Evolutionary conservation across 2,329 filamentous ascomycete species (phyloP), one percentile per base, ranked within the genome.

Genomic region (Colletotrichum lini): DNA sequence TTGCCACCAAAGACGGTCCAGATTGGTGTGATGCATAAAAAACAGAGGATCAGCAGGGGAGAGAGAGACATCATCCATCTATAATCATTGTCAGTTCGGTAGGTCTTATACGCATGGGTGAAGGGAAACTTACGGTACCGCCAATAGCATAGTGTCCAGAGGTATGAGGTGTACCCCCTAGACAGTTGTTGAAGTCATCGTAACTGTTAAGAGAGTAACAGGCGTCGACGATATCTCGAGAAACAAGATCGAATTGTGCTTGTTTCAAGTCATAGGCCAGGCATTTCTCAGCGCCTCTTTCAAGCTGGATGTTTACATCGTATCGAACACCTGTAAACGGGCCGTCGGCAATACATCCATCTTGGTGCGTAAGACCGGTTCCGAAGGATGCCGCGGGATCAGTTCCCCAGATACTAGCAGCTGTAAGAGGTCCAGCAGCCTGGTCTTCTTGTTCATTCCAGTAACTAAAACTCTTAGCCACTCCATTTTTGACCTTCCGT

Each of bases 351-450:
- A 78, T 67, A 23, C 77, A 78, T 10, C 75, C 66, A 40, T 71
- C 44, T 35, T 18, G 61, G 21, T 65, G 45, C 16, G 73, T 73
- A 15, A 67, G 71, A 26, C 75, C 58, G 8, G 75, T 77, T 16
- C 80, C 80, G 62, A 82, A 82, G 15, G 50, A 56, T 16, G 67
- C 9, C 77, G 80, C n/a, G 74, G 75, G 8, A 72, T 66, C 12
- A 75, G 59, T 45, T 23, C 80, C 77, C 38, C 81, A 81, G 38
- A 82, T 70, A 2, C 74, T 75, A 0, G 81, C 80, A 52, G 53
- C 61, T 15, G 64, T 50, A 8, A 74, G 58, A 18, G 49, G 62
- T 1, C 59, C 44, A 18, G 53, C 59, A 50, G 67, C 54, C 42
- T 72, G 60, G 21, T 74, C 73, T 8, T 21, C 56, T 23, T 72